These are phyloP conservation scores for Pseudozyma tsukubaensis DNA, from an alignment of 1,284 basidiomycete species.

Conservation along the genomic window DNA sequence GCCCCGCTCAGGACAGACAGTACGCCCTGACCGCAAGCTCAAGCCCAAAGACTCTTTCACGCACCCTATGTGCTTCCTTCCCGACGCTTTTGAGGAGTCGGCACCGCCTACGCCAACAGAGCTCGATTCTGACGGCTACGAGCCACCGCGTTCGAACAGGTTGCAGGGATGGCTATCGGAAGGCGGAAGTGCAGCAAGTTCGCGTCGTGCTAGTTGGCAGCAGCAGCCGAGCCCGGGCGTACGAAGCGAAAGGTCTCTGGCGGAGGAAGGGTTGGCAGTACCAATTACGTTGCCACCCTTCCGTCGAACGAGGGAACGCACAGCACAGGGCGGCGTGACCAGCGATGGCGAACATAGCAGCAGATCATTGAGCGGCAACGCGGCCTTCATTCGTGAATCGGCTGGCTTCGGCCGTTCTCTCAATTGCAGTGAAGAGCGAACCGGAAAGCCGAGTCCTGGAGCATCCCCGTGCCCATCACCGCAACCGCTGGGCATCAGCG, in stretches of 20 bases:
- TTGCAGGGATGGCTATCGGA: slow-evolving; percentile 42
- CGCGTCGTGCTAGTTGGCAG: slow-evolving; percentile 46
- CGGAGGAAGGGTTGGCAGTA: slow-evolving; percentile 15
- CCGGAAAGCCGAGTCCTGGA: neutral
- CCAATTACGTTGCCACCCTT: slow-evolving; percentile 40
- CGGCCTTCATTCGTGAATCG: slow-evolving; percentile 42
- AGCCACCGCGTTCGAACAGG: slow-evolving; percentile 22
- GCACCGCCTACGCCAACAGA: slow-evolving; percentile 40
- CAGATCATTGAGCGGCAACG: slow-evolving; percentile 36
- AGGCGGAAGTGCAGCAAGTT: slow-evolving; percentile 35
- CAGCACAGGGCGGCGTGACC: slow-evolving; percentile 13
- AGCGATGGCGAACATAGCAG: slow-evolving; percentile 40
- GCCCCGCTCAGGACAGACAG: slow-evolving; percentile 9
- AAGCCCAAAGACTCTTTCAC: slow-evolving; percentile 34
- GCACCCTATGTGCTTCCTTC: slow-evolving; percentile 51
- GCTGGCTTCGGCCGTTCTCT: slow-evolving; percentile 12
- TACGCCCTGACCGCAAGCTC: slow-evolving; percentile 14
- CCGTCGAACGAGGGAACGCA: slow-evolving; percentile 28
- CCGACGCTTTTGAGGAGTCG: slow-evolving; percentile 53
- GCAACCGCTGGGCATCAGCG: slow-evolving; percentile 19
- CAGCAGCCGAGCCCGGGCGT: slow-evolving; percentile 10
- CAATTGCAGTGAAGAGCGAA: neutral
- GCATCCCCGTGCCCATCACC: slow-evolving; percentile 6
- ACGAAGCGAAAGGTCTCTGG: neutral
- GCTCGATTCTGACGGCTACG: slow-evolving; percentile 28